phyloP scores from a whole-genome alignment of 2,329 filamentous ascomycete genomes.

The Thyridium curvatum region DNA sequence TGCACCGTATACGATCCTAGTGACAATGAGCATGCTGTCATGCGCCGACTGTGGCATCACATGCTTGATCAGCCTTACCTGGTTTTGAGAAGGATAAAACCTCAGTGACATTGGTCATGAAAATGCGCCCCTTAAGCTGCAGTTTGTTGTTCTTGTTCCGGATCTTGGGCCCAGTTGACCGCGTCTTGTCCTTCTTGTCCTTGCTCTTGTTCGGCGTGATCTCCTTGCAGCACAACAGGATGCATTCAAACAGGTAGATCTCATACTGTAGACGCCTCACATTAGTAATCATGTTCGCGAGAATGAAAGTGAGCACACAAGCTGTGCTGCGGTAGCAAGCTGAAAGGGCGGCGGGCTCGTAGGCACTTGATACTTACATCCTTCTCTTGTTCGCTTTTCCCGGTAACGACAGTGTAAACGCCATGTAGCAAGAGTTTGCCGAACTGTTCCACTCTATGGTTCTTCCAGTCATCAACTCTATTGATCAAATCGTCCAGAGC shows the following conservation, averaged over 20 bases:
- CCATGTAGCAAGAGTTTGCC: conserved; percentile 84
- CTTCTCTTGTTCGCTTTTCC: conserved; percentile 83
- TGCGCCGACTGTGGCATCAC: too few relatives aligned
- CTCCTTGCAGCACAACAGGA: conserved; percentile 95
- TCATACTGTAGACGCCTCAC: conserved; percentile 90
- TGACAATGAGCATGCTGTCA: conserved; percentile 18
- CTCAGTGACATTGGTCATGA: conserved; percentile 98
- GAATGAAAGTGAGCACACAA: too few relatives aligned
- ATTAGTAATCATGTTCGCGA: too few relatives aligned
- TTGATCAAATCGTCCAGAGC: conserved; percentile 74
- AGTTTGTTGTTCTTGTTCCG: conserved; percentile 69
- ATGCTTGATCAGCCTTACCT: conserved; percentile 53
- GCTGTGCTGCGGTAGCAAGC: too few relatives aligned
- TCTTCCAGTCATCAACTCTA: conserved; percentile 96
- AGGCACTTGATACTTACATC: conserved; percentile 64
- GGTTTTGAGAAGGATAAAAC: conserved; percentile 83
- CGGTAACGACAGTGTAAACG: conserved; percentile 85
- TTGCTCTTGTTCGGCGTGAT: conserved; percentile 77
- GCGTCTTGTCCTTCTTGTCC: conserved; percentile 65
- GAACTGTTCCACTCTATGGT: conserved; percentile 83
- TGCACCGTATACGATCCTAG: conserved; percentile 88
- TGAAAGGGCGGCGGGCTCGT: too few relatives aligned
- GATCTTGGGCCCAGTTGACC: conserved; percentile 48
- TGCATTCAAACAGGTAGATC: conserved; percentile 94
- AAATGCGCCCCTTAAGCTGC: conserved; percentile 93